These are phyloP conservation scores for Leccinum aurantiacum DNA, from an alignment of 768 basidiomycete species.

Conservation along the genomic window DNA sequence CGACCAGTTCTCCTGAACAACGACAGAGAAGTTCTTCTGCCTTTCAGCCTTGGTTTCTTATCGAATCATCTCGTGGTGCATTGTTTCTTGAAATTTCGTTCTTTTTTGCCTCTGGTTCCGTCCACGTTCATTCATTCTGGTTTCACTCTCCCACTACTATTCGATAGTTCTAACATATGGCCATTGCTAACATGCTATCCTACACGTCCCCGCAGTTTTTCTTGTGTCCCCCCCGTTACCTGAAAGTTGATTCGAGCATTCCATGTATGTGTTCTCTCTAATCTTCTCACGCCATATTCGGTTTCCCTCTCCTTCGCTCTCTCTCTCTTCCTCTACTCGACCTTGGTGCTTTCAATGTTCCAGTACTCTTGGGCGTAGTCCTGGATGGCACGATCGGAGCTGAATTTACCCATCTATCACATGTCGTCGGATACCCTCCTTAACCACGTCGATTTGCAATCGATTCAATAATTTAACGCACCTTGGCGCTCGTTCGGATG, in stretches of 20 bases:
- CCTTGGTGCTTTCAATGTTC: constrained; percentile 60
- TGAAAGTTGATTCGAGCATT: constrained; percentile 8
- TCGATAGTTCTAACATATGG: constrained; percentile 13
- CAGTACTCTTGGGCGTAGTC: constrained; percentile 90
- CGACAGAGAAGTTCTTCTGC: not conserved
- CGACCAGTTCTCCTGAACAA: not conserved
- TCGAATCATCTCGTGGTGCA: constrained; percentile 2
- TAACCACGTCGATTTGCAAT: constrained; percentile 48
- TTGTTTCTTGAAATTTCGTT: constrained; percentile 3
- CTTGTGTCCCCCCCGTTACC: constrained; percentile 1
- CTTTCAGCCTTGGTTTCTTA: not conserved
- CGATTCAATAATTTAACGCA: constrained; percentile 44
- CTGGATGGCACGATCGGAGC: constrained; percentile 88
- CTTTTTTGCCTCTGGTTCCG: constrained; percentile 3
- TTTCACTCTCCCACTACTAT: not conserved
- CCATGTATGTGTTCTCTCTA: constrained; percentile 8
- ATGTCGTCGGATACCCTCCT: constrained; percentile 38
- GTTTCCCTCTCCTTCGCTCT: not conserved
- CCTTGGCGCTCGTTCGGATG: constrained; percentile 79
- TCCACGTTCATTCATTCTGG: constrained; percentile 8
- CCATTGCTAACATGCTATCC: constrained; percentile 14
- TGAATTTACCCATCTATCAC: constrained; percentile 89
- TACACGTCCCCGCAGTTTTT: constrained; percentile 5
- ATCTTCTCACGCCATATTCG: not conserved
- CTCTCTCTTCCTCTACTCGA: constrained; percentile 20